A percentile compares a stretch with the other conserved stretches of the same genome.
phyloP scores from a whole-genome alignment of 306 rosid species.

The Prunus mume region DNA sequence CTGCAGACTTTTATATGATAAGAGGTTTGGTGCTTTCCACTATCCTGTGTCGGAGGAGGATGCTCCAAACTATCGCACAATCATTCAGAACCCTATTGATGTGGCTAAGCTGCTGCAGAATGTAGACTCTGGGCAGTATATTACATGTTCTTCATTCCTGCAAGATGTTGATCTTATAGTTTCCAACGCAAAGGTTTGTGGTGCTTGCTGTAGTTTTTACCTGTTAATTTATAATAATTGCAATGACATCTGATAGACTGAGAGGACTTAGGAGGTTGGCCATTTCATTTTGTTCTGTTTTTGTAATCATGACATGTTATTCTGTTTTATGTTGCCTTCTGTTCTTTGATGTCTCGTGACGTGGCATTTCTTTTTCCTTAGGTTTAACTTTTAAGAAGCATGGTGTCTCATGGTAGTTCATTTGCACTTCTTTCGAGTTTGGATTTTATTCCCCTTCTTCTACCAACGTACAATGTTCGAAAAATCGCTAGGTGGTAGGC shows the following conservation, averaged over 20 bases:
- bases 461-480: not conserved
- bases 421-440: not conserved
- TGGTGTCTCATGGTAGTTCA: not conserved
- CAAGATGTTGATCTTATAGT: slow-evolving; percentile 89
- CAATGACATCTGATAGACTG: not conserved
- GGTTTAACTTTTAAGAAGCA: not conserved
- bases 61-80: slow-evolving; percentile 88
- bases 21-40: slow-evolving; percentile 87
- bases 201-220: slow-evolving; percentile 11
- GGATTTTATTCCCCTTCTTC: not conserved
- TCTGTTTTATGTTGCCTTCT: not conserved
- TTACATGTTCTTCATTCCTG: slow-evolving; percentile 64
- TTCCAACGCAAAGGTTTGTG: slow-evolving; percentile 84
- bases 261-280: not conserved
- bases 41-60: slow-evolving; percentile 93
- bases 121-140: slow-evolving; percentile 87
- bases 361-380: not conserved
- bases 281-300: not conserved
- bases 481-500: no score
- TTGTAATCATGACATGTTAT: not conserved
- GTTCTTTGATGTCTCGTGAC: not conserved
- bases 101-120: slow-evolving; percentile 79
- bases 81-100: slow-evolving; percentile 95
- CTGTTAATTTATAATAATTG: not conserved
- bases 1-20: slow-evolving; percentile 90